Conservation (phyloP, 2,329 filamentous ascomycete species). For the Cladophialophora exuberans region DNA sequence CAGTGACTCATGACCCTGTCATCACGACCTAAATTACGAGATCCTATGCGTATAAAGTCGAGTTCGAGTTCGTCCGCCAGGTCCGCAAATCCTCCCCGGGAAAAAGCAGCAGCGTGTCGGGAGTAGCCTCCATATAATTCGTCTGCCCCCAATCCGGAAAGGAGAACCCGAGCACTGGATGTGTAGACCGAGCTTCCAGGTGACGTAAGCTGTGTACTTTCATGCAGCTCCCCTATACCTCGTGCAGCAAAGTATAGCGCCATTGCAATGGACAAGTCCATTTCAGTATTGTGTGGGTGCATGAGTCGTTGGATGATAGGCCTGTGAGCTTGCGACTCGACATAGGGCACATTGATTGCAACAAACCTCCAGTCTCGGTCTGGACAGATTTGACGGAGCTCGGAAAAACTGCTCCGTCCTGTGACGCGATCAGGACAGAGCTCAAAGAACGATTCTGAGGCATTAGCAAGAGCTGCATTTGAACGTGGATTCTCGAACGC, state of each 20-base stretch:
- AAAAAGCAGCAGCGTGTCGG: slow-evolving; percentile 78
- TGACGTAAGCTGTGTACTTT: background rate
- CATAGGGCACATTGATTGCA: slow-evolving; percentile 76
- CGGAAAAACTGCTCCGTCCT: slow-evolving; percentile 76
- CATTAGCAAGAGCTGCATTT: slow-evolving; percentile 54
- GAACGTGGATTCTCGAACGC: slow-evolving; percentile 92
- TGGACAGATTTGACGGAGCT: slow-evolving; percentile 72
- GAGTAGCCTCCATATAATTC: slow-evolving; percentile 95
- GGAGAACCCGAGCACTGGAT: slow-evolving; percentile 76
- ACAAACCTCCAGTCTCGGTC: slow-evolving; percentile 80
- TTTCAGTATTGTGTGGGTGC: slow-evolving; percentile 93
- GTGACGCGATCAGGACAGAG: slow-evolving; percentile 88
- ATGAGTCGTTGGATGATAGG: slow-evolving; percentile 75
- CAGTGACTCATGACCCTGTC: slow-evolving; percentile 89
- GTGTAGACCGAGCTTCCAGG: slow-evolving; percentile 51
- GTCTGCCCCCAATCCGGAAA: slow-evolving; percentile 93
- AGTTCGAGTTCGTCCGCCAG: slow-evolving; percentile 81
- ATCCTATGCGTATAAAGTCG: slow-evolving; percentile 82
- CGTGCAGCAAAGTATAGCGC: slow-evolving; percentile 95
- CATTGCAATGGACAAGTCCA: slow-evolving; percentile 93
- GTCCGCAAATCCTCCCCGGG: slow-evolving; percentile 67
- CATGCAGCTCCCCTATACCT: slow-evolving; percentile 57
- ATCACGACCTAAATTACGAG: slow-evolving; percentile 92
- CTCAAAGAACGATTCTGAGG: slow-evolving; percentile 66
- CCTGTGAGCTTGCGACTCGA: slow-evolving; percentile 71